Evolutionary conservation across 371 early-diverging fungal genomes (phyloP).

Genomic region (Thermomucor indicae-seudaticae): DNA sequence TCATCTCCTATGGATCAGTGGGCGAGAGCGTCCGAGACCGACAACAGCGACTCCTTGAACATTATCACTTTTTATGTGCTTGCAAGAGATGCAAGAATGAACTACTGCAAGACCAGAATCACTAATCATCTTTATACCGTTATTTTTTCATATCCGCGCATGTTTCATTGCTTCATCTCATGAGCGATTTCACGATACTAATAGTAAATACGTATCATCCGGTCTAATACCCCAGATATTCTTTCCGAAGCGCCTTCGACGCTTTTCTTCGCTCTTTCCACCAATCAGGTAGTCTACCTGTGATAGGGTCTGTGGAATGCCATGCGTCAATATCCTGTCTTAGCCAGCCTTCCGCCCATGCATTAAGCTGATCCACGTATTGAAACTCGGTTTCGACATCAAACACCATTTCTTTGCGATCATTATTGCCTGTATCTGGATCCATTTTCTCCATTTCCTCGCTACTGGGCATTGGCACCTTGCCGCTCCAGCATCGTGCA

Average conservation of each 20-base stretch:
- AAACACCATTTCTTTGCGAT: constrained; percentile 17
- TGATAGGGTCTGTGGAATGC: constrained; percentile 17
- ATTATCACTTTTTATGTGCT: constrained; percentile 70
- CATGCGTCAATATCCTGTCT: constrained; percentile 3
- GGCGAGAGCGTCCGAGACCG: constrained; percentile 33
- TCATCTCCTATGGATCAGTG: constrained; percentile 67
- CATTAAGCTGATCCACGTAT: constrained; percentile 26
- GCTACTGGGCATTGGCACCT: constrained; percentile 3
- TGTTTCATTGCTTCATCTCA: too few species aligned
- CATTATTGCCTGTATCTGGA: background rate
- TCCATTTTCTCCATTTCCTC: constrained; percentile 1
- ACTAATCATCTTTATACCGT: too few species aligned
- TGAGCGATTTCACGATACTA: background rate
- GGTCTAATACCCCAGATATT: constrained; percentile 31
- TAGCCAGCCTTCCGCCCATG: constrained; percentile 31
- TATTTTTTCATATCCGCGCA: too few species aligned
- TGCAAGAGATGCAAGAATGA: constrained; percentile 56
- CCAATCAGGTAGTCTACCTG: constrained; percentile 18
- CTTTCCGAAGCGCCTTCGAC: constrained; percentile 18
- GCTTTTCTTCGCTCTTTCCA: constrained; percentile 23
- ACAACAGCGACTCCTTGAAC: constrained; percentile 42
- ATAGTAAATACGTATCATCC: background rate
- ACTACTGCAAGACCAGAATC: too few species aligned
- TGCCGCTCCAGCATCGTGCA: constrained; percentile 33
- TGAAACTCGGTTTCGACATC: constrained; percentile 2